Percentiles rank a stretch among this genome's conserved stretches.
Conservation (phyloP, 495 filamentous ascomycete genomes). For the Halenospora varia region DNA sequence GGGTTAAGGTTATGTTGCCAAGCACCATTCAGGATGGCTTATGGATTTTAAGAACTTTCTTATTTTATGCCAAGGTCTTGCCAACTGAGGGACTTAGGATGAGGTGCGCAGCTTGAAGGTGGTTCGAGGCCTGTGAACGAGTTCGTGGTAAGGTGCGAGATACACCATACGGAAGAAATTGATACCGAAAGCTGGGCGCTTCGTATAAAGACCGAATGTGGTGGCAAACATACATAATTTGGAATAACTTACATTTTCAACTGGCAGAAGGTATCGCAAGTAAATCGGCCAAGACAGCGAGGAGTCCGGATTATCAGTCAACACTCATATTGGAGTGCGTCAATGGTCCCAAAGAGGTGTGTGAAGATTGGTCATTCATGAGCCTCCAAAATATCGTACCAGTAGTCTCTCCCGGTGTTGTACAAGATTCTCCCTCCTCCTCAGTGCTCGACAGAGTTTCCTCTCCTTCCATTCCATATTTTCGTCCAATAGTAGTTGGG, state of each 20-base stretch:
- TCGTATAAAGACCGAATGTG: neutral
- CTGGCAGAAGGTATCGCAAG: neutral
- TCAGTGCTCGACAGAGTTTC: constrained; percentile 21
- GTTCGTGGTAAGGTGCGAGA: neutral
- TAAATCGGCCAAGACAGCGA: neutral
- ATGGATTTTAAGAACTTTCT: neutral
- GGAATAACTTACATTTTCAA: neutral
- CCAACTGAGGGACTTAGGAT: neutral
- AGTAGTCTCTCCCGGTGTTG: constrained; percentile 24
- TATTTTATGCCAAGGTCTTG: neutral
- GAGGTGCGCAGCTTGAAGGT: neutral
- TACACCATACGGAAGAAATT: neutral
- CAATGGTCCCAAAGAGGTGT: no score
- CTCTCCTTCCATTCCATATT: constrained; percentile 24
- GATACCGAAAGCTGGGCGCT: constrained; percentile 2
- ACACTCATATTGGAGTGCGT: no score
- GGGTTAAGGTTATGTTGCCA: neutral
- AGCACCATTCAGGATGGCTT: no score
- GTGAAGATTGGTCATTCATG: neutral
- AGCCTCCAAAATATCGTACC: constrained; percentile 25
- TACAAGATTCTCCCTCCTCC: constrained; percentile 23
- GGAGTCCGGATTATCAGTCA: neutral
- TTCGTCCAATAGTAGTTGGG: constrained; percentile 64
- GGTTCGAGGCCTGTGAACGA: neutral
- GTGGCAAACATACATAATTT: neutral